These are phyloP conservation scores for Phoma sp. DNA, from an alignment of 2,329 filamentous ascomycete species.

Conservation along the genomic window DNA sequence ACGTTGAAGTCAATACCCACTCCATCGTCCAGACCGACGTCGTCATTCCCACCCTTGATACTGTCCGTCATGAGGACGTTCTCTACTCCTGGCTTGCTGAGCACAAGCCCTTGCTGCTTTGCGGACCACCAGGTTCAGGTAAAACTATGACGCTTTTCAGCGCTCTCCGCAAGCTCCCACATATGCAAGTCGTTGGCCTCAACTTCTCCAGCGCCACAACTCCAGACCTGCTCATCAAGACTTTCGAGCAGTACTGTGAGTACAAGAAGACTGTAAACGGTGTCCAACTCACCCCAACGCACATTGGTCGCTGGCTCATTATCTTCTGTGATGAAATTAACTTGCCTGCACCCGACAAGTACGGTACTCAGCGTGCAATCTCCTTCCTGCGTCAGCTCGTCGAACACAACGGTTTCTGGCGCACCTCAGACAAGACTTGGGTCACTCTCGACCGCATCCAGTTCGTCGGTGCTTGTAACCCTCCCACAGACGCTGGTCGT, in stretches of 20 bases:
- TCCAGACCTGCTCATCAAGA: slow-evolving; percentile 97
- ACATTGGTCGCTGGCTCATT: slow-evolving; percentile 97
- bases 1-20: slow-evolving; percentile 96
- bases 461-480: slow-evolving; percentile 98
- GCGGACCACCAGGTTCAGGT: slow-evolving; percentile 95
- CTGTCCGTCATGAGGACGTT: slow-evolving; percentile 97
- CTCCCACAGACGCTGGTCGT: slow-evolving; percentile 94
- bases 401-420: slow-evolving; percentile 99
- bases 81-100: slow-evolving; percentile 99
- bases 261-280: slow-evolving; percentile 99
- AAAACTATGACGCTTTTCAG: slow-evolving; percentile 99
- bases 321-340: slow-evolving; percentile 99
- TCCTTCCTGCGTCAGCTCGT: slow-evolving; percentile 97
- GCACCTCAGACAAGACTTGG: slow-evolving; percentile 96
- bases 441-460: slow-evolving; percentile 97
- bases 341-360: slow-evolving; percentile 94
- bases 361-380: slow-evolving; percentile 95
- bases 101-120: slow-evolving; percentile 95
- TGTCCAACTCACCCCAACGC: slow-evolving; percentile 91
- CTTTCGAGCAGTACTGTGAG: slow-evolving; percentile 99
- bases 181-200: slow-evolving; percentile 98
- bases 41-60: slow-evolving; percentile 97
- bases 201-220: slow-evolving; percentile 99
- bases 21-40: slow-evolving; percentile 98
- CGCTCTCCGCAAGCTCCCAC: slow-evolving; percentile 92